Evolutionary conservation across 768 basidiomycete genomes (phyloP), one percentile per base, ranked within the genome.

Genomic region (Tremella fuciformis): DNA sequence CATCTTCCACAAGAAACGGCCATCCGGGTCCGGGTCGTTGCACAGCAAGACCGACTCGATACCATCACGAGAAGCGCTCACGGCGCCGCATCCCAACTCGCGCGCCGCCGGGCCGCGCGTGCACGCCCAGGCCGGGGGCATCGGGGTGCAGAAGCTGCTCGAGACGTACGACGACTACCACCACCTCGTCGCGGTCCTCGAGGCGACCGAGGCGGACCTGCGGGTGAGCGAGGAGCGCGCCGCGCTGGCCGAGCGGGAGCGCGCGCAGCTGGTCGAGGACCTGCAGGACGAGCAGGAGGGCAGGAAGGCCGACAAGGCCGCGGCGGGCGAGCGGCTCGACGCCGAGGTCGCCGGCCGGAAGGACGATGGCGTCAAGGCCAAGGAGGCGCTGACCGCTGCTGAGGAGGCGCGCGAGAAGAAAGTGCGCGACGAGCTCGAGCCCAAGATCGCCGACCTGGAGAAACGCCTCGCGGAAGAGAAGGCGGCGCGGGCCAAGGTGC

Each of bases 131-230:
- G 51, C 8, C 48, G 57, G 4, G 48, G 39, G 24, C 18, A 59
- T 59, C 11, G 58, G 58, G 22, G 40, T 59, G 21, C n/a, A 29
- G 13, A 53, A 50, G 21, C 51, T 59, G 9, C 21, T 59, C 25
- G 52, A 59, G 15, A 40, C 52, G 19, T 59, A 59, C 25, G 58
- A 59, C 51, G 58, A 59, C 19, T 59, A 44, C 39, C 49, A 19
- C 22, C 52, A 53, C 21, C 42, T 59, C 37, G 21, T 46, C 38
- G 34, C 41, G 25, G 42, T 48, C 22, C 39, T 54, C 7, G 52
- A 51, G 21, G 13, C 26, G 13, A 40, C 37, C 37, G 57, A 58
- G 38, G 40, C 26, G 3, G 34, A 39, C 6, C 39, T 49, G 34
- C 34, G 29, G 22, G 47, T 19, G 13, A 40, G 51, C 40, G n/a